Evolutionary conservation across 164 flowering plant genomes (phyloP).

Genomic region (Taxillus chinensis): DNA sequence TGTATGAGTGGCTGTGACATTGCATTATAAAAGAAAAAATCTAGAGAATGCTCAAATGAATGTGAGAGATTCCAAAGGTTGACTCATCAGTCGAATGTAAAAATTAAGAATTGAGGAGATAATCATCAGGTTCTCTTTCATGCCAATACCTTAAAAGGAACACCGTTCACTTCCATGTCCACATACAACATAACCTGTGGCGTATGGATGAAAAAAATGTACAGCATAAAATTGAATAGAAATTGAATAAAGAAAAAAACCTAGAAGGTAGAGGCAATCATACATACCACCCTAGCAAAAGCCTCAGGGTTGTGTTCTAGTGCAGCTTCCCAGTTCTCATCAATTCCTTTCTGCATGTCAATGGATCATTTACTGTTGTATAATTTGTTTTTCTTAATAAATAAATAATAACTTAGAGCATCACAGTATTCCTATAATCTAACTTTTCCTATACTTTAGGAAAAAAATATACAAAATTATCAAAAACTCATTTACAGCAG

Average conservation of each 20-base stretch:
- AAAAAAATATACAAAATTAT: too few species aligned
- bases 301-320: constrained; percentile 93
- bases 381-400: too few species aligned
- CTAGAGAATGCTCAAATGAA: neutral
- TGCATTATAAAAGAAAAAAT: too few species aligned
- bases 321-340: constrained; percentile 98
- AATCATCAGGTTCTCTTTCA: neutral
- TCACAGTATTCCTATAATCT: too few species aligned
- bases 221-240: neutral
- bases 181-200: constrained; percentile 92
- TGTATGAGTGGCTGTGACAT: too few species aligned
- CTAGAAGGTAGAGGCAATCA: constrained; percentile 3
- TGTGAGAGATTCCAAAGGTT: neutral
- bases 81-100: neutral
- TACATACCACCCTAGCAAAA: constrained; percentile 91
- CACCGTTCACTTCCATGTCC: constrained; percentile 98
- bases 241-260: neutral
- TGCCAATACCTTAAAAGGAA: constrained; percentile 72
- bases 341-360: constrained; percentile 82
- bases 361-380: neutral
- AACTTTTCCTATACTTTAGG: too few species aligned
- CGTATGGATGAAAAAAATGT: constrained; percentile 6
- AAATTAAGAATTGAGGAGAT: neutral
- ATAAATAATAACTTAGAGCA: too few species aligned
- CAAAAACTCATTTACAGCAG: too few species aligned